Conservation (phyloP, 257 asterid species). For the Rehmannia glutinosa region DNA sequence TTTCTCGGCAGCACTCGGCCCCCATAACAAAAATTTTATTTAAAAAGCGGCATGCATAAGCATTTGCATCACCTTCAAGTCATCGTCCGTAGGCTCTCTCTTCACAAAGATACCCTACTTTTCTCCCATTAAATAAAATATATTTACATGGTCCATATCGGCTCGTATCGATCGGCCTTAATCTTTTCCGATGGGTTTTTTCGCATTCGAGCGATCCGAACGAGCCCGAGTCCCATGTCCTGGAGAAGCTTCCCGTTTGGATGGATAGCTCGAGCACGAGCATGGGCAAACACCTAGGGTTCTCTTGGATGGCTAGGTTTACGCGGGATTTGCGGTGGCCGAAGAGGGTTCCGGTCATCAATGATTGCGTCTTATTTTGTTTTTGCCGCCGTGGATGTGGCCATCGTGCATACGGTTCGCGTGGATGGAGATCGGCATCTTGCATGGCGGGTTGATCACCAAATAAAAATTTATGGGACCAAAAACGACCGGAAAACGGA, state of each 20-base stretch:
- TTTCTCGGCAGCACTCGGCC: constrained; percentile 66
- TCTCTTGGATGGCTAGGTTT: constrained; percentile 72
- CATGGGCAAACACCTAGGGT: constrained; percentile 60
- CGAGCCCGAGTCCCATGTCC: constrained; percentile 85
- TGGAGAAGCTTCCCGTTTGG: constrained; percentile 77
- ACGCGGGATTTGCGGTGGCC: constrained; percentile 70
- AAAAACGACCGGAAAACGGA: constrained; percentile 78
- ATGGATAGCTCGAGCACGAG: constrained; percentile 74
- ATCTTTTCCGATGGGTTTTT: constrained; percentile 51
- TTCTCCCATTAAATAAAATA: constrained; percentile 70
- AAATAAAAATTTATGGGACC: too few species aligned
- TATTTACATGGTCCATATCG: constrained; percentile 85
- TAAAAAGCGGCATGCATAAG: constrained; percentile 71
- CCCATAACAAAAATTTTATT: too few species aligned
- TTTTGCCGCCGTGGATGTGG: constrained; percentile 72
- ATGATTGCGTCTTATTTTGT: too few species aligned
- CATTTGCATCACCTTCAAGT: constrained; percentile 59
- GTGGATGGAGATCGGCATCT: constrained; percentile 61
- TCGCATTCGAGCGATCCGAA: constrained; percentile 83
- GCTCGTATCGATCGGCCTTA: constrained; percentile 72
- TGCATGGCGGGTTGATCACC: constrained; percentile 81
- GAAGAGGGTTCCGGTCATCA: constrained; percentile 78
- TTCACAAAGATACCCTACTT: constrained; percentile 77
- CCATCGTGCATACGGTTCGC: constrained; percentile 45
- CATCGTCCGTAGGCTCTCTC: constrained; percentile 74